Conservation (phyloP, 225 moss, liverwort and hornwort genomes). For the Thuidium tamariscinum region DNA sequence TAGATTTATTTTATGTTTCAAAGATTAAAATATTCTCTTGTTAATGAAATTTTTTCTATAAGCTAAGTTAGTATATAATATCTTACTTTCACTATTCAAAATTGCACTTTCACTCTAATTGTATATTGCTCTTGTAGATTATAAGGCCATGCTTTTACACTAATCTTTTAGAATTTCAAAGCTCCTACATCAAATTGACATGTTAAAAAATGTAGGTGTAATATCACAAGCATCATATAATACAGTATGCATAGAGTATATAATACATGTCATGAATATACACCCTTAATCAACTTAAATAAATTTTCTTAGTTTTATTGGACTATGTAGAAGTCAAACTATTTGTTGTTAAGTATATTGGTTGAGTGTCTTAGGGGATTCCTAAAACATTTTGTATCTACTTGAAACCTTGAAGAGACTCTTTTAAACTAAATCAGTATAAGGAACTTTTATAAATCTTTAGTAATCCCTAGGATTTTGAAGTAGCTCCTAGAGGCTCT, state of each 20-base stretch:
- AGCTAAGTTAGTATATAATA: neutral
- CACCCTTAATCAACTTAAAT: fast-evolving
- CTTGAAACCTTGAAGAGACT: neutral
- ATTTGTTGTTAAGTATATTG: neutral
- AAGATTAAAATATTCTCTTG: neutral
- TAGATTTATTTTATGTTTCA: neutral
- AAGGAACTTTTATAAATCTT: fast-evolving
- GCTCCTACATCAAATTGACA: fast-evolving
- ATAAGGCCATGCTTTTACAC: no score
- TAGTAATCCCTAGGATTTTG: neutral
- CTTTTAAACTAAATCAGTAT: neutral
- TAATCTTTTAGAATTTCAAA: neutral
- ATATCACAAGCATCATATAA: neutral
- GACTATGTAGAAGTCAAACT: neutral
- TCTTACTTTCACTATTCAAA: neutral
- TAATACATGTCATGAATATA: fast-evolving
- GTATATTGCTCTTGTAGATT: neutral
- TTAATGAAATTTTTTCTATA: neutral
- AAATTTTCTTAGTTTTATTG: neutral
- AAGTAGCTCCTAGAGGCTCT: neutral
- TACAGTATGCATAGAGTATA: neutral
- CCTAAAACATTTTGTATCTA: neutral
- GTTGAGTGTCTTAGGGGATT: fast-evolving
- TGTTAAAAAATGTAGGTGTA: neutral
- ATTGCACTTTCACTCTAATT: fast-evolving